Evolutionary conservation across 352 stramenopile species (phyloP).

Genomic region (Phytopythium mirpurense): DNA sequence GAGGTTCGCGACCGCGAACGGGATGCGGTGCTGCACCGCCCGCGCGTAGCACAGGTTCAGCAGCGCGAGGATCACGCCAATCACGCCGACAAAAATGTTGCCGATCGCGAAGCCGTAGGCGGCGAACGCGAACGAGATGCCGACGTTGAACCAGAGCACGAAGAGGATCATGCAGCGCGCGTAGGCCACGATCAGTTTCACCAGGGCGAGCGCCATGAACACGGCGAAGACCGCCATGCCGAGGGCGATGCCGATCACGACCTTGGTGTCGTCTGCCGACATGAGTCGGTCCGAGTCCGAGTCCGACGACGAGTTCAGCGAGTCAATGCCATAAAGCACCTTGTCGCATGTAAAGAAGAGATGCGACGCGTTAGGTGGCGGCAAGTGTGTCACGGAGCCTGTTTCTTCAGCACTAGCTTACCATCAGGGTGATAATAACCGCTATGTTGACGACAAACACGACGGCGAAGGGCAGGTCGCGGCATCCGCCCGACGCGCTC

Average conservation of each 20-base stretch:
- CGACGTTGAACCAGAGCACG: slow-evolving; percentile 85
- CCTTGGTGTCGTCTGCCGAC: slow-evolving; percentile 51
- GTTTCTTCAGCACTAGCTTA: too few species aligned
- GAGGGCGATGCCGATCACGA: slow-evolving; percentile 44
- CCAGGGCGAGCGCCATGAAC: slow-evolving; percentile 50
- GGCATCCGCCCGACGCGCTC: slow-evolving; percentile 23
- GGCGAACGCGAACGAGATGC: slow-evolving; percentile 53
- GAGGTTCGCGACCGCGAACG: slow-evolving; percentile 92
- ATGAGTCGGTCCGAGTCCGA: slow-evolving; percentile 41
- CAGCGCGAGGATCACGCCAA: slow-evolving; percentile 56
- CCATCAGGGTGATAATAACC: slow-evolving; percentile 63
- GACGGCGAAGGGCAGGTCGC: slow-evolving; percentile 77
- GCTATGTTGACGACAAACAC: slow-evolving; percentile 76
- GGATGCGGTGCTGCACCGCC: slow-evolving; percentile 86
- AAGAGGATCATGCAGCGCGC: slow-evolving; percentile 82
- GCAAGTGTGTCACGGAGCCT: too few species aligned
- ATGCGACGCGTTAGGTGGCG: background rate
- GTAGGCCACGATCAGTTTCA: slow-evolving; percentile 80
- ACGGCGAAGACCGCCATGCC: slow-evolving; percentile 56
- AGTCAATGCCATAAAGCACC: slow-evolving; percentile 8
- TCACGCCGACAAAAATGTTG: slow-evolving; percentile 64
- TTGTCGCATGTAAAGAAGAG: background rate
- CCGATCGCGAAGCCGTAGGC: slow-evolving; percentile 63
- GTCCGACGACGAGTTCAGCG: slow-evolving; percentile 8
- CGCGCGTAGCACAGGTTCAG: slow-evolving; percentile 85